Conservation (phyloP, 768 basidiomycete genomes). For the Termitomyces sp. region DNA sequence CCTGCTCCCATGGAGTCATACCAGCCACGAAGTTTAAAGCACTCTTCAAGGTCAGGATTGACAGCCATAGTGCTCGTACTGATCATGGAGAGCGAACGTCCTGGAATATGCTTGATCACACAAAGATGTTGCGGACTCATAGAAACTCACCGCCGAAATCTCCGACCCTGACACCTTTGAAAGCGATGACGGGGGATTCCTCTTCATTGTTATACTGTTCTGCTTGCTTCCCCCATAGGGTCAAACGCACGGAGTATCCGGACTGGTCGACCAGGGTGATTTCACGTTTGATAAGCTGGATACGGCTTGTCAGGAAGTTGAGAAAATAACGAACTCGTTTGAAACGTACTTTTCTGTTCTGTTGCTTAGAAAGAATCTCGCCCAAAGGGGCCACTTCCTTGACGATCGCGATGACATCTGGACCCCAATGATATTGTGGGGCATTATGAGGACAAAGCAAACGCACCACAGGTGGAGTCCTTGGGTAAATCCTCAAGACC, state of each 20-base stretch:
- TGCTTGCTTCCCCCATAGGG: slow-evolving; percentile 95
- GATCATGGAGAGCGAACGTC: slow-evolving; percentile 81
- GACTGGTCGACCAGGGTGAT: slow-evolving; percentile 85
- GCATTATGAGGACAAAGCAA: slow-evolving; percentile 1
- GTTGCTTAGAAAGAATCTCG: slow-evolving; percentile 74
- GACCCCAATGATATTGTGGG: slow-evolving; percentile 10
- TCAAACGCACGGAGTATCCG: slow-evolving; percentile 73
- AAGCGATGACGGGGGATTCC: slow-evolving; percentile 75
- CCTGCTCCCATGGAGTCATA: slow-evolving; percentile 70
- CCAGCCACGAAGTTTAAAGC: slow-evolving; percentile 88
- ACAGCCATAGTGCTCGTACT: slow-evolving; percentile 78
- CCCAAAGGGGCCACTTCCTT: slow-evolving; percentile 69
- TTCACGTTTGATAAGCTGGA: slow-evolving; percentile 84
- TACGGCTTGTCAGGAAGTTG: slow-evolving; percentile 1
- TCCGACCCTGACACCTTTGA: slow-evolving; percentile 91
- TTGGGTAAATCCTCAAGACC: slow-evolving; percentile 63
- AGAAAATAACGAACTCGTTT: not conserved
- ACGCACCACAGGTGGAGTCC: slow-evolving; percentile 80
- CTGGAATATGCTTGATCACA: slow-evolving; percentile 33
- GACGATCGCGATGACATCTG: slow-evolving; percentile 87
- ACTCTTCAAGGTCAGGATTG: slow-evolving; percentile 91
- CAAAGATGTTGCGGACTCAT: not conserved
- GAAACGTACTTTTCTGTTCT: slow-evolving; percentile 57
- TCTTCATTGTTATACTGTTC: slow-evolving; percentile 61
- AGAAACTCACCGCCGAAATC: slow-evolving; percentile 73